A percentile compares a stretch with the other conserved stretches of the same genome.
Evolutionary conservation across 345 rosid species (phyloP).

Genomic region (Lumnitzera littorea): DNA sequence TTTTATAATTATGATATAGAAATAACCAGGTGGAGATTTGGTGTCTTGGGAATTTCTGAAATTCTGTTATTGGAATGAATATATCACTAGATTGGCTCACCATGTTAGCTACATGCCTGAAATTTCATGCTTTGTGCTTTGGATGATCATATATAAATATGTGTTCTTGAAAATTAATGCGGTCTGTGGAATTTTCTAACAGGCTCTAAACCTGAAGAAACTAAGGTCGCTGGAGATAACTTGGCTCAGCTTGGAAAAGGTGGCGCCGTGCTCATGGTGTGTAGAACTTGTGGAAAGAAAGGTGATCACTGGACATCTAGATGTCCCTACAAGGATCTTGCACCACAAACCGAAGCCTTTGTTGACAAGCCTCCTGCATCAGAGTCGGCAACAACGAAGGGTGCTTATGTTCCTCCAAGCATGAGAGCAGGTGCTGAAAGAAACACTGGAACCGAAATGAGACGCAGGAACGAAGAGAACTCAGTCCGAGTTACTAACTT

Average conservation of each 20-base stretch:
- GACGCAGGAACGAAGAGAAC: conserved; percentile 87
- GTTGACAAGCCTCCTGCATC: conserved; percentile 52
- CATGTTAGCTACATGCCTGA: too few species aligned
- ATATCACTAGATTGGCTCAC: too few species aligned
- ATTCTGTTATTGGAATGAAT: too few species aligned
- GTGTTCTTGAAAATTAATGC: too few species aligned
- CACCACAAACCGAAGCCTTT: conserved; percentile 40
- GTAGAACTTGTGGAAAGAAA: conserved; percentile 81
- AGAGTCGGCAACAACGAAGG: conserved; percentile 40
- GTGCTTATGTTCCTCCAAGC: conserved; percentile 71
- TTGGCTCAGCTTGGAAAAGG: conserved; percentile 61
- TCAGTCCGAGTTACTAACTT: conserved; percentile 80
- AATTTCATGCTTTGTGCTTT: too few species aligned
- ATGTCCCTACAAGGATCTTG: conserved; percentile 90
- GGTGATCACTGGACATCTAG: conserved; percentile 94
- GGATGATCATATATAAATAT: too few species aligned
- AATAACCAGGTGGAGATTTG: too few species aligned
- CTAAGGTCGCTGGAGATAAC: conserved; percentile 44
- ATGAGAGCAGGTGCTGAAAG: conserved; percentile 72
- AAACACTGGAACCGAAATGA: conserved; percentile 64
- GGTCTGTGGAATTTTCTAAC: conserved; percentile 7
- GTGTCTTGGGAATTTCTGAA: too few species aligned
- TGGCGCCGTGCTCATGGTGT: conserved; percentile 83
- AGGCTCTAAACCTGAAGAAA: conserved; percentile 71
- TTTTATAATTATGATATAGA: too few species aligned